phyloP scores from a whole-genome alignment of 2,329 filamentous ascomycete genomes.

The Huntiella decipiens region DNA sequence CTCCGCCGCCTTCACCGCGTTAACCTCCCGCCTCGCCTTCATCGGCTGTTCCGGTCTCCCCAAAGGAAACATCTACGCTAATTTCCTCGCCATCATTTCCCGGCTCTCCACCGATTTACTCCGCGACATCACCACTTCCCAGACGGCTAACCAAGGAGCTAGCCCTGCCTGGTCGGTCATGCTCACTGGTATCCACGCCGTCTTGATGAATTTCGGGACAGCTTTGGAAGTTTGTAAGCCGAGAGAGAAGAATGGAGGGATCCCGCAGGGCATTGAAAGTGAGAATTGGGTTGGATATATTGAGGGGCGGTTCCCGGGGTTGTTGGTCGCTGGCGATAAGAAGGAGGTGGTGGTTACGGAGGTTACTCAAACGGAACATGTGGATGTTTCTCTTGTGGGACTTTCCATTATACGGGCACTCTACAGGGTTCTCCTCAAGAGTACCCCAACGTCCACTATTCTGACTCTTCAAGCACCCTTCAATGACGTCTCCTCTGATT shows the following conservation, averaged over 20 bases:
- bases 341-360: not conserved
- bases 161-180: conserved; percentile 11
- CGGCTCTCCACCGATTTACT: conserved; percentile 6
- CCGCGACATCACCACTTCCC: not conserved
- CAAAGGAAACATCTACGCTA: conserved; percentile 17
- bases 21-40: conserved; percentile 27
- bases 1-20: conserved; percentile 17
- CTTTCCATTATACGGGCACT: conserved; percentile 6
- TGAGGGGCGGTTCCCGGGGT: conserved; percentile 16
- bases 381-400: conserved; percentile 6
- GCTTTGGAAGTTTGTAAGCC: conserved; percentile 18
- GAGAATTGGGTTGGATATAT: conserved; percentile 16
- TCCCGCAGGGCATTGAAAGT: conserved; percentile 12
- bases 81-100: conserved; percentile 23
- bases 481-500: conserved; percentile 6
- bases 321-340: conserved; percentile 13
- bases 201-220: conserved; percentile 22
- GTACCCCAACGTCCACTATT: not conserved
- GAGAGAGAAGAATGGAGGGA: conserved; percentile 5
- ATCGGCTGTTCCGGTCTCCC: conserved; percentile 29
- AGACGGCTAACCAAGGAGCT: not conserved
- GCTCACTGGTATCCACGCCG: conserved; percentile 16
- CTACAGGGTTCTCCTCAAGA: conserved; percentile 1
- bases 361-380: conserved; percentile 1
- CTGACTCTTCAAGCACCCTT: conserved; percentile 2